Base-by-base conservation (phyloP, 2,329 filamentous ascomycete genomes). In the Conoideocrella luteorostrata region DNA sequence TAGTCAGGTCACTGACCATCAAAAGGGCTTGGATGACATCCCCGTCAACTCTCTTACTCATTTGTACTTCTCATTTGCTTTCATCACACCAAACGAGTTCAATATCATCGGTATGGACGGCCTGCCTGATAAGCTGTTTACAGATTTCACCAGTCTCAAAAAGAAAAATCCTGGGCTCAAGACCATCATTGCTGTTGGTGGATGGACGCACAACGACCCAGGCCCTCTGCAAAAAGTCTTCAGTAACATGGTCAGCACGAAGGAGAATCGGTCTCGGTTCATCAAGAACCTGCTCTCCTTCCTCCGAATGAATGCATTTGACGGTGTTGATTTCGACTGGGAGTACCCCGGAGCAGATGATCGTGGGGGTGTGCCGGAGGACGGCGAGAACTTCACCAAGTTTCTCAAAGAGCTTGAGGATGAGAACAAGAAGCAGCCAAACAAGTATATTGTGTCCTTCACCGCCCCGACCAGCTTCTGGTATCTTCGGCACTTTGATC, bases 131-230 rank as follows among this genome's bases (percentile, higher is more conserved):
- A n/a, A n/a, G n/a, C 26, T 28, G 26, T 33, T 11, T 15, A 6
- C 9, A 6, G 9, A 15, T 15, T 15, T 33, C 9, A 33, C 30
- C 6, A 7, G 7, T 11, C 38, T 69, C 0, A 68, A 70, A 48
- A 15, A 44, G 2, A 38, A 37, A 5, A 45, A 57, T n/a, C 50
- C 50, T 0, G 46, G 43, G 2, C 52, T 72, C 0, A 53, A 68
- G 49, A 58, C 62, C 0, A 65, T 55, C 49, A 58, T 72, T 23
- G 57, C 63, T 4, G 47, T 72, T 2, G 67, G 69, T 2, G 69
- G 70, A 0, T 71, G 64, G 62, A 53, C 60, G 2, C 66, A 70
- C 39, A 66, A 58, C 39, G 64, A 72, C 35, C 56, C 57, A 0
- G 57, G 57, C 15, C 47, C 56, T 1, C 57, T 50, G 1, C 46